These are phyloP conservation scores for Raffaelea ambrosiae DNA, from an alignment of 2,329 filamentous ascomycete genomes.

Conservation along the genomic window DNA sequence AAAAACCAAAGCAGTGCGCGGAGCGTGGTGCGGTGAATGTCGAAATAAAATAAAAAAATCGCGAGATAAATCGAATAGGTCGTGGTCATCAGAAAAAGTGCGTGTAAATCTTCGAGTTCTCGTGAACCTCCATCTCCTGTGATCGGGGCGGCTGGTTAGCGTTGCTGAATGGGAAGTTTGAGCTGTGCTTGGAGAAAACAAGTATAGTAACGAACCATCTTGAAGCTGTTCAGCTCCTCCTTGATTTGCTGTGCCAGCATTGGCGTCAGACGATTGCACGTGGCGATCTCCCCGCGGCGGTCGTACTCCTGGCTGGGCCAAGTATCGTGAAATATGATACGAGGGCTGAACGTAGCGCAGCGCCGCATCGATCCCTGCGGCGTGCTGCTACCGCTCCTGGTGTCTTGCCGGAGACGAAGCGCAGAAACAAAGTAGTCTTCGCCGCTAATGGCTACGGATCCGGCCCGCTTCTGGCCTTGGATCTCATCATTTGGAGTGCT, in stretches of 20 bases:
- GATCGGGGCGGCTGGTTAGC: not conserved
- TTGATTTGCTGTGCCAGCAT: conserved; percentile 99
- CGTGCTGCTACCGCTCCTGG: conserved; percentile 72
- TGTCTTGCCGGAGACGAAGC: conserved; percentile 63
- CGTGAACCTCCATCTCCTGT: conserved; percentile 99
- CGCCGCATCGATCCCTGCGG: conserved; percentile 59
- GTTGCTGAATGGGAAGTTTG: not conserved
- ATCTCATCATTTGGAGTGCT: conserved; percentile 79
- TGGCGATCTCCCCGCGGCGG: conserved; percentile 89
- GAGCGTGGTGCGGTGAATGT: not conserved
- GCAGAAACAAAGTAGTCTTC: conserved; percentile 87
- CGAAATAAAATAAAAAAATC: conserved; percentile 7
- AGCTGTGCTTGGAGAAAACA: not conserved
- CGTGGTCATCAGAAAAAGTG: conserved; percentile 81
- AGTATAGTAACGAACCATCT: conserved; percentile 63
- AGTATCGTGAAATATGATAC: conserved; percentile 91
- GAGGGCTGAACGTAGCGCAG: conserved; percentile 73
- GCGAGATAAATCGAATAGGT: conserved; percentile 16
- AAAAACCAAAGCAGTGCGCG: not conserved
- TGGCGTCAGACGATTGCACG: conserved; percentile 93
- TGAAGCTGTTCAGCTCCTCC: conserved; percentile 98
- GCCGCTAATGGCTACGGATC: conserved; percentile 65
- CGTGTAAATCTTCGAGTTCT: conserved; percentile 97
- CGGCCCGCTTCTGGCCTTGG: conserved; percentile 55
- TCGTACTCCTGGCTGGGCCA: conserved; percentile 96